phyloP scores from a whole-genome alignment of 2,329 filamentous ascomycete genomes.

The Sclerotinia nivalis region DNA sequence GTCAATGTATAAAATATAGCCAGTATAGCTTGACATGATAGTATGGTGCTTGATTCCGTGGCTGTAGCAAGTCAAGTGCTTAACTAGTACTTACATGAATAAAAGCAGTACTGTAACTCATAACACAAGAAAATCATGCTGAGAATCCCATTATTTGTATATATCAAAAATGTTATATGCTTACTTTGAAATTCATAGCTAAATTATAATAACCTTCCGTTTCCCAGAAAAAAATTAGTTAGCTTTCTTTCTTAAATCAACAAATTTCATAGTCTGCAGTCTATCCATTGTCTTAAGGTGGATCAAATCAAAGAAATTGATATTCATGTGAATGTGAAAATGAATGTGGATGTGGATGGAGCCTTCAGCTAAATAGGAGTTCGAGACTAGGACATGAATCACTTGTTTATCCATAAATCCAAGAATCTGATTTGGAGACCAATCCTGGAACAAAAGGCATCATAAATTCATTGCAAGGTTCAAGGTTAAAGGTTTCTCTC shows the following conservation, averaged over 20 bases:
- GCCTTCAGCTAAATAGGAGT: neutral
- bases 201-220: neutral
- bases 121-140: too few species aligned
- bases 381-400: neutral
- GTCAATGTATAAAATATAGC: neutral
- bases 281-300: neutral
- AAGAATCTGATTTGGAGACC: neutral
- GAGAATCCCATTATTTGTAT: too few species aligned
- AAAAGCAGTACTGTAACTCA: too few species aligned
- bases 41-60: neutral
- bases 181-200: neutral
- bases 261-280: neutral
- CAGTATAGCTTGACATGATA: neutral
- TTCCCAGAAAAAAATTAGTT: neutral
- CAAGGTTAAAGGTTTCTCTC: neutral
- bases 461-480: rapidly evolving
- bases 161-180: neutral
- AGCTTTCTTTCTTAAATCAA: neutral
- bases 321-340: neutral
- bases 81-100: too few species aligned
- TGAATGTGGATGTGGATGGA: too few species aligned
- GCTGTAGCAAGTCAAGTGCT: too few species aligned
- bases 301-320: neutral
- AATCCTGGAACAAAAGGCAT: rapidly evolving
- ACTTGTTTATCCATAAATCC: neutral